A percentile compares a stretch with the other conserved stretches of the same genome.
Evolutionary conservation across 2,329 filamentous ascomycete species (phyloP).

Genomic region (Clonostachys rhizophaga): DNA sequence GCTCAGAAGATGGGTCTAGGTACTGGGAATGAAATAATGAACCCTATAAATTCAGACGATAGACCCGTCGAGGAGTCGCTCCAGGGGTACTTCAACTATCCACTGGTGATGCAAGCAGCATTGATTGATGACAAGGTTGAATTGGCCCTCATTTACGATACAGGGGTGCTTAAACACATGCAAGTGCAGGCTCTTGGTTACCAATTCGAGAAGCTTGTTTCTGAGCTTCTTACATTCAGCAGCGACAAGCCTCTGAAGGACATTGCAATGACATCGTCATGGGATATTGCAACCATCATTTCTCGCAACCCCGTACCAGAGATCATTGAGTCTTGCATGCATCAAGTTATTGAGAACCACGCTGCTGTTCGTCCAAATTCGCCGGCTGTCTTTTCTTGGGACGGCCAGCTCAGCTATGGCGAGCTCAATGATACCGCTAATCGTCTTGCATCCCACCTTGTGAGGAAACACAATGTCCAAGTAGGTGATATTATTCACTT

Average conservation of each 20-base stretch:
- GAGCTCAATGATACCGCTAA: conserved; percentile 1
- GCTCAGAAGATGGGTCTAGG: background rate
- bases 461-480: conserved; percentile 11
- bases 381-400: conserved; percentile 4
- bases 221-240: background rate
- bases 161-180: background rate
- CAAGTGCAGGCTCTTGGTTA: conserved; percentile 1
- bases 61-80: background rate
- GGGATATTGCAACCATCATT: conserved; percentile 20
- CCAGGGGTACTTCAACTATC: conserved; percentile 2
- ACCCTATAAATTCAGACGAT: background rate
- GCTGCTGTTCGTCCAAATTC: conserved; percentile 1
- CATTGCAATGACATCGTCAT: background rate
- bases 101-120: background rate
- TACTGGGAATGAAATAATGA: background rate
- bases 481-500: conserved; percentile 11
- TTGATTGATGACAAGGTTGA: background rate
- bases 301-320: conserved; percentile 9
- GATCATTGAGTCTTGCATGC: background rate
- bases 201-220: conserved; percentile 2
- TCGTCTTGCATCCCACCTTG: conserved; percentile 2
- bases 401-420: conserved; percentile 1
- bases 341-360: conserved; percentile 4
- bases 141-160: conserved; percentile 1
- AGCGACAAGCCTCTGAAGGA: background rate